Conservation (phyloP, 768 basidiomycete genomes). For the Kwoniella bestiolae region DNA sequence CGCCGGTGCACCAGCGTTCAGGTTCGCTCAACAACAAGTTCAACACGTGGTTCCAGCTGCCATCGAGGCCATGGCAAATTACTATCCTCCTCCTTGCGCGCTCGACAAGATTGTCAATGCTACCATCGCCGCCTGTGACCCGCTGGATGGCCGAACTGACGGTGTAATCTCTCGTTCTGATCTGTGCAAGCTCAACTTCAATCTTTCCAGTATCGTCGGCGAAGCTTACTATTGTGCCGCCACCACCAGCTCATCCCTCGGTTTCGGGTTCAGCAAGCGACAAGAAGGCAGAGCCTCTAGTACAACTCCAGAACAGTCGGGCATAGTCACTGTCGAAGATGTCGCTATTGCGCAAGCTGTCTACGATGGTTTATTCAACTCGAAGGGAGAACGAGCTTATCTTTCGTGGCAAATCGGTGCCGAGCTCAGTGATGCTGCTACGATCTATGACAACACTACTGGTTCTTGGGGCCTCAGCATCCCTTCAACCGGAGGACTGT, state of each 20-base stretch:
- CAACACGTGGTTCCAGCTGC: conserved; percentile 2
- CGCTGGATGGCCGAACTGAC: conserved; percentile 21
- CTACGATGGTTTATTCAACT: conserved; percentile 8
- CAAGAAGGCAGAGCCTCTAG: neutral
- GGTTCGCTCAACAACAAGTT: conserved; percentile 20
- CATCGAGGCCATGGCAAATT: conserved; percentile 1
- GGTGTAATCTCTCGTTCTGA: conserved; percentile 28
- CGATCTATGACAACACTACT: conserved; percentile 15
- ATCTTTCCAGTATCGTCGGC: conserved; percentile 12
- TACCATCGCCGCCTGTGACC: conserved; percentile 23
- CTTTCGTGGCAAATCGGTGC: conserved; percentile 6
- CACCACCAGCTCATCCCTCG: conserved; percentile 1
- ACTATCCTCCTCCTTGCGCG: conserved; percentile 19
- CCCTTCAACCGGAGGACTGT: conserved; percentile 11
- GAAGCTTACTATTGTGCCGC: conserved; percentile 16
- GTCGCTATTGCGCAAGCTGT: conserved; percentile 49
- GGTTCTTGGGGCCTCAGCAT: conserved; percentile 4
- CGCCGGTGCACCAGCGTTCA: conserved; percentile 24
- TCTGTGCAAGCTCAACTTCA: conserved; percentile 25
- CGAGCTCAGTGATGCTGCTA: neutral
- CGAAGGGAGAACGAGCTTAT: conserved; percentile 9
- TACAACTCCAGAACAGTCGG: conserved; percentile 5
- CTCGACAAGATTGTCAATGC: conserved; percentile 18
- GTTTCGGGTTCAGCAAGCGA: conserved; percentile 10
- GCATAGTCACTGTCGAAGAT: conserved; percentile 6